Evolutionary conservation across 495 filamentous ascomycete genomes (phyloP).

Genomic region (Aspergillus cavernicola): DNA sequence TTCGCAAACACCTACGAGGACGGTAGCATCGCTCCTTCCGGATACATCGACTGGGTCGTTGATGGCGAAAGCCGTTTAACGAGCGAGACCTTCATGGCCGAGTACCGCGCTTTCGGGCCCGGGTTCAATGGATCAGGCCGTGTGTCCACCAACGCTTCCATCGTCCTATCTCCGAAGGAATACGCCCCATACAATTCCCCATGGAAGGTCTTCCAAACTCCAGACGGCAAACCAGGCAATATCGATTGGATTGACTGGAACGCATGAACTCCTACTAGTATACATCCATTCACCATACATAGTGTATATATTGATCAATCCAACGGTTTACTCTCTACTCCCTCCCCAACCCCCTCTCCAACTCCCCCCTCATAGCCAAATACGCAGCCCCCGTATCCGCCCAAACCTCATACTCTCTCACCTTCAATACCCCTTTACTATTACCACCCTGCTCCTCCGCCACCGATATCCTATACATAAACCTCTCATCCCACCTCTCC

Average conservation of each 20-base stretch:
- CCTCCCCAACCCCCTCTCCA: conserved; percentile 23
- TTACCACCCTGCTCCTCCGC: conserved; percentile 33
- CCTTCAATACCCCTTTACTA: conserved; percentile 28
- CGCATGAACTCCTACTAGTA: conserved; percentile 14
- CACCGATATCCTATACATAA: conserved; percentile 52
- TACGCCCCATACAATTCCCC: conserved; percentile 45
- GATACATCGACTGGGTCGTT: conserved; percentile 54
- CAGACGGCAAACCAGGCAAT: conserved; percentile 45
- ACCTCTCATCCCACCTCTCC: conserved; percentile 56
- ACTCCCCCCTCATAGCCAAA: conserved; percentile 48
- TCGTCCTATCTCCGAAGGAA: conserved; percentile 34
- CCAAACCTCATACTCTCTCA: conserved; percentile 57
- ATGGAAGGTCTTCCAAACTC: conserved; percentile 50
- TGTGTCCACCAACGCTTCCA: conserved; percentile 35
- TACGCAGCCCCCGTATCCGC: conserved; percentile 63
- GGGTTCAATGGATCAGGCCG: conserved; percentile 52
- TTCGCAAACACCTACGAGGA: conserved; percentile 53
- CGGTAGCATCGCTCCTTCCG: conserved; percentile 42
- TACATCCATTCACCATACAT: too few relatives aligned
- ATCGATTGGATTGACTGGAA: conserved; percentile 52
- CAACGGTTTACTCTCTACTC: not conserved
- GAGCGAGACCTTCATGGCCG: conserved; percentile 52
- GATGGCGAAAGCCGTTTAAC: conserved; percentile 34
- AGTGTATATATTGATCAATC: conserved; percentile 7
- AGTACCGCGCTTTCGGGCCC: conserved; percentile 50